A percentile compares a stretch with the other conserved stretches of the same genome.
Conservation (phyloP, 148 eudicot species). For the Nepenthes gracilis region DNA sequence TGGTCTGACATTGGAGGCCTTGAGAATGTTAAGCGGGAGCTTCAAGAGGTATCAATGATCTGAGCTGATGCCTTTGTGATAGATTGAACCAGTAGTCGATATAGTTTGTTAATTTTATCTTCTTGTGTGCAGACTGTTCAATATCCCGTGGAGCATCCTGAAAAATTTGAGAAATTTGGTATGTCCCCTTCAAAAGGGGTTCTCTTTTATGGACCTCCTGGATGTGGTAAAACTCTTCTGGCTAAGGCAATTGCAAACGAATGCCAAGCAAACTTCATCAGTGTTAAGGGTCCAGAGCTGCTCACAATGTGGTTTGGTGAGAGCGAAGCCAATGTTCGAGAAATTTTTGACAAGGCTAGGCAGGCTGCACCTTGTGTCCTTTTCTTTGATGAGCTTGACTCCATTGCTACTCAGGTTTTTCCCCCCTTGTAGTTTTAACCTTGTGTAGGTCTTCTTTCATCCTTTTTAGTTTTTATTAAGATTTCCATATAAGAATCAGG, state of each 20-base stretch:
- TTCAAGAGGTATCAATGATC: slow-evolving; percentile 6
- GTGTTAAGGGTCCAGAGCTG: slow-evolving; percentile 72
- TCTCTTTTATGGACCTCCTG: too few relatives aligned
- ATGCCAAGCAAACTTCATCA: slow-evolving; percentile 50
- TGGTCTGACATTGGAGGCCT: slow-evolving; percentile 90
- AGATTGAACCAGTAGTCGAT: background rate
- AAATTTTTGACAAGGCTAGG: slow-evolving; percentile 53
- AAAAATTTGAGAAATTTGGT: too few relatives aligned
- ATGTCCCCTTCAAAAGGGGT: too few relatives aligned
- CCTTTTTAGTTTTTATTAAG: background rate
- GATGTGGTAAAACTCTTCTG: too few relatives aligned
- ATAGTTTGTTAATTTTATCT: background rate
- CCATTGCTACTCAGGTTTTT: slow-evolving; percentile 69
- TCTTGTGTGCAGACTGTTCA: slow-evolving; percentile 46
- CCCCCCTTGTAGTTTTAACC: too few relatives aligned
- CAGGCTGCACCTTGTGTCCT: slow-evolving; percentile 69
- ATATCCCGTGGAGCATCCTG: slow-evolving; percentile 22
- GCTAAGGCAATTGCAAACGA: too few relatives aligned
- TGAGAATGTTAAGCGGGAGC: slow-evolving; percentile 75
- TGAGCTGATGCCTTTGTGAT: background rate
- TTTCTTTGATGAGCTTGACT: slow-evolving; percentile 19
- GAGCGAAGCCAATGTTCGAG: slow-evolving; percentile 23
- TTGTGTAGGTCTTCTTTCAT: background rate
- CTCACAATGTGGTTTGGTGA: slow-evolving; percentile 85
- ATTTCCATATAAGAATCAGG: background rate